phyloP scores from a whole-genome alignment of 2,329 filamentous ascomycete genomes.

The Daldinia eschscholtzii region DNA sequence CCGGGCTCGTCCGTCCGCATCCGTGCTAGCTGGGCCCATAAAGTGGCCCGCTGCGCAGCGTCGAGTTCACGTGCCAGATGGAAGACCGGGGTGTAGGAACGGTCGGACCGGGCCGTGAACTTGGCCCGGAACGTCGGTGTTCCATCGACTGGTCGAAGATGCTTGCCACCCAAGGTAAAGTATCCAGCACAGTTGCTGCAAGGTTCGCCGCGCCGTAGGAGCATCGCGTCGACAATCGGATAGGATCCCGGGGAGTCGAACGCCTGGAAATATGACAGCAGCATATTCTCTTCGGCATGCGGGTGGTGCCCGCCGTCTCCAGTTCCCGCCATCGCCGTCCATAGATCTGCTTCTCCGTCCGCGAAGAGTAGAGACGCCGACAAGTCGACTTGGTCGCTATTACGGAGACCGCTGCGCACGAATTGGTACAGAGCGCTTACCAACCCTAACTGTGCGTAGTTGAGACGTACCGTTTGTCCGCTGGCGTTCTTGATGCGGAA shows the following conservation, averaged over 20 bases:
- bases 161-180: constrained; percentile 48
- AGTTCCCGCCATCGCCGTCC: constrained; percentile 43
- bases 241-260: constrained; percentile 52
- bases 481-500: constrained; percentile 49
- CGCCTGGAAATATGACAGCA: constrained; percentile 49
- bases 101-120: constrained; percentile 51
- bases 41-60: constrained; percentile 29
- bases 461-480: constrained; percentile 45
- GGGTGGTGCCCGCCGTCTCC: constrained; percentile 31
- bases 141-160: constrained; percentile 43
- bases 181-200: constrained; percentile 50
- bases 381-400: constrained; percentile 44
- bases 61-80: constrained; percentile 48
- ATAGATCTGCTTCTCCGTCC: constrained; percentile 49
- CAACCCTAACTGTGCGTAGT: constrained; percentile 44
- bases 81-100: constrained; percentile 50
- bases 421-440: constrained; percentile 48
- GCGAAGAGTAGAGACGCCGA: constrained; percentile 50
- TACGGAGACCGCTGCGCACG: constrained; percentile 46
- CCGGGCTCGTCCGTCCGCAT: constrained; percentile 48
- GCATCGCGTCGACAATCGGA: constrained; percentile 51
- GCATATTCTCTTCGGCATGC: constrained; percentile 51
- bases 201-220: constrained; percentile 47
- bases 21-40: constrained; percentile 48
- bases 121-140: constrained; percentile 48